These are phyloP conservation scores for Marasmius tenuissimus DNA, from an alignment of 1,284 basidiomycete species.

Conservation along the genomic window DNA sequence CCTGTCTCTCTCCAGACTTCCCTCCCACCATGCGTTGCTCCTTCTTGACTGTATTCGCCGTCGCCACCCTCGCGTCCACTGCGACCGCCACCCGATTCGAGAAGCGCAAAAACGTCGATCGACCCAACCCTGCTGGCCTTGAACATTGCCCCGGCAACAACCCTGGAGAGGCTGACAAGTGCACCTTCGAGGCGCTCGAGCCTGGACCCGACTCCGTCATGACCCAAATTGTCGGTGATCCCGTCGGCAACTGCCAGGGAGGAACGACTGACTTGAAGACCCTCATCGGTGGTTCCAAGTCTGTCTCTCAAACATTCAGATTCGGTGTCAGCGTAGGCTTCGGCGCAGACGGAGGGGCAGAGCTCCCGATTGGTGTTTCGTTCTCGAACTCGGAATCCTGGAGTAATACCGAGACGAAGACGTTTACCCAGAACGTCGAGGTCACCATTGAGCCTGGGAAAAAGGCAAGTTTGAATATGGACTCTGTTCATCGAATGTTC, in stretches of 20 bases:
- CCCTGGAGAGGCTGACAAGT: neutral
- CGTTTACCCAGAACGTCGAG: neutral
- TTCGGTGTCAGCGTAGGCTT: constrained; percentile 1
- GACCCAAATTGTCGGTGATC: neutral
- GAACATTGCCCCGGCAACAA: constrained; percentile 1
- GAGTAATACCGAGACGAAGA: constrained; percentile 2
- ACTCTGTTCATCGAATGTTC: neutral
- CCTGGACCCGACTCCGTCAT: neutral
- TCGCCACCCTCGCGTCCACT: neutral
- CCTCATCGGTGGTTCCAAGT: neutral
- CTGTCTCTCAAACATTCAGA: constrained; percentile 1
- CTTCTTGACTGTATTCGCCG: neutral
- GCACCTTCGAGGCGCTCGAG: neutral
- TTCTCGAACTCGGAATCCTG: neutral
- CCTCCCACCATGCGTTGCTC: neutral
- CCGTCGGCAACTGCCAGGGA: constrained; percentile 2
- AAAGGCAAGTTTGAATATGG: neutral
- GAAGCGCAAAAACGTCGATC: constrained; percentile 1
- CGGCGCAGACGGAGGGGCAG: neutral
- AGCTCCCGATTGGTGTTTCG: neutral
- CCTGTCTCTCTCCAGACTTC: neutral
- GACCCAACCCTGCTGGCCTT: neutral
- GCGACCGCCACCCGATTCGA: neutral
- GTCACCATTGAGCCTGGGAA: constrained; percentile 3
- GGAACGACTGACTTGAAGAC: neutral